Base-by-base conservation (phyloP, 306 rosid species). In the Datisca glomerata region DNA sequence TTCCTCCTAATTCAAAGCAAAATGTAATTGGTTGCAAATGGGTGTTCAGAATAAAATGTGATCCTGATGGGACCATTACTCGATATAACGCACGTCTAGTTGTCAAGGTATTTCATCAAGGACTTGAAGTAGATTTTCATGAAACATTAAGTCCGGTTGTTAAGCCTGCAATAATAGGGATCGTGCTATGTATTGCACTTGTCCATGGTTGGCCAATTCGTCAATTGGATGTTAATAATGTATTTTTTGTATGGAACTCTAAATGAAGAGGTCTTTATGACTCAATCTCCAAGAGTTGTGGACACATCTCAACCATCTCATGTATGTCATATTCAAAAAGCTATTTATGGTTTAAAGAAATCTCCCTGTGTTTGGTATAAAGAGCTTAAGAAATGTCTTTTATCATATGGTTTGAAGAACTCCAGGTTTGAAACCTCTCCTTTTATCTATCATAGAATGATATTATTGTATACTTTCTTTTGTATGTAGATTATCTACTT, bases 401-500 rank as follows among this genome's bases (percentile, higher is more conserved):
- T 21, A 2, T 5, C 29, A 1, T n/a, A 11, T 49, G 40, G 28
- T 6, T 20, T 49, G 8, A 12, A 2, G 12, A 33, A 11, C 1
- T 18, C 42, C 8, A 16, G 8, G 6, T 6, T 28, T 4, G 28
- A 49, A 2, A 8, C 54, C 22, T 32, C 43, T 12, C 33, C n/a
- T 1, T 36, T 49, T 35, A 8, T 49, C 3, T 35, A 20, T 5
- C 11, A 49, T 1, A 1, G 2, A n/a, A 5, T 7, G 5, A 14
- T 3, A 19, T 18, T 1, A 11, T 22, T 0, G 2, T 32, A 0
- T 49, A 32, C 25, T 33, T 49, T 3, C 0, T 49, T 1, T 15
- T 49, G 2, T 49, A 49, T 32, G 29, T 49, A 1, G 42, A 49
- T 49, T 27, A 49, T 12, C 2, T 49, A 2, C n/a, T 49, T 4